A percentile compares a stretch with the other conserved stretches of the same genome.
Evolutionary conservation across 2,329 filamentous ascomycete genomes (phyloP).

Genomic region (Ilyonectria sp.): DNA sequence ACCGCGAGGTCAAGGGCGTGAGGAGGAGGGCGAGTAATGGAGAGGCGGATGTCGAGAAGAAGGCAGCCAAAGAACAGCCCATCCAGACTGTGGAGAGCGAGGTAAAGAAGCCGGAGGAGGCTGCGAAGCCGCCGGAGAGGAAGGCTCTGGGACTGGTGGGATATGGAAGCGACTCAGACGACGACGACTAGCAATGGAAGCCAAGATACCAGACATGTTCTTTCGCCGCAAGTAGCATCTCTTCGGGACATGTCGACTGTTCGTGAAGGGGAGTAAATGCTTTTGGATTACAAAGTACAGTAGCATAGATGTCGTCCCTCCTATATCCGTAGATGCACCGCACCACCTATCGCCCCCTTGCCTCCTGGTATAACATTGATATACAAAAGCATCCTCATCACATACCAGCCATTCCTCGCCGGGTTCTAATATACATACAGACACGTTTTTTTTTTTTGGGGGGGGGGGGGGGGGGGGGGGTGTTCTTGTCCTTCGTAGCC

Average conservation of each 20-base stretch:
- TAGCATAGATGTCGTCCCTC: conserved; percentile 32
- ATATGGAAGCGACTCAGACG: conserved; percentile 68
- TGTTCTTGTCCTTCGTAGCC: not conserved
- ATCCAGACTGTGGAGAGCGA: conserved; percentile 32
- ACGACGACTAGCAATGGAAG: conserved; percentile 50
- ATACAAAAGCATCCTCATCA: conserved; percentile 39
- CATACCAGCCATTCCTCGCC: conserved; percentile 25
- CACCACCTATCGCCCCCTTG: conserved; percentile 22
- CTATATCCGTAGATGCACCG: conserved; percentile 39
- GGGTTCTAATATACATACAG: conserved; percentile 42
- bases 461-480: too few species aligned
- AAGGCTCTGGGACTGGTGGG: conserved; percentile 62
- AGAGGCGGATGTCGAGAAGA: conserved; percentile 33
- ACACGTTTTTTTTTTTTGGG: conserved; percentile 29
- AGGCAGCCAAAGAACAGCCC: conserved; percentile 31
- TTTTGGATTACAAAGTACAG: conserved; percentile 36
- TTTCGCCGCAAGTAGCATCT: not conserved
- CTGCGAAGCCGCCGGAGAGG: conserved; percentile 36
- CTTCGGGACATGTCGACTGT: not conserved
- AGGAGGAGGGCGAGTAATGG: conserved; percentile 47
- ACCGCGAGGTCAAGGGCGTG: conserved; percentile 55
- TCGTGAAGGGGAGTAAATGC: conserved; percentile 38
- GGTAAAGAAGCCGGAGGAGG: conserved; percentile 16
- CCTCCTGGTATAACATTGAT: conserved; percentile 41
- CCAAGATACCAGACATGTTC: conserved; percentile 1